phyloP scores from a whole-genome alignment of 2,329 filamentous ascomycete genomes.

The Hypoxylon sp. region DNA sequence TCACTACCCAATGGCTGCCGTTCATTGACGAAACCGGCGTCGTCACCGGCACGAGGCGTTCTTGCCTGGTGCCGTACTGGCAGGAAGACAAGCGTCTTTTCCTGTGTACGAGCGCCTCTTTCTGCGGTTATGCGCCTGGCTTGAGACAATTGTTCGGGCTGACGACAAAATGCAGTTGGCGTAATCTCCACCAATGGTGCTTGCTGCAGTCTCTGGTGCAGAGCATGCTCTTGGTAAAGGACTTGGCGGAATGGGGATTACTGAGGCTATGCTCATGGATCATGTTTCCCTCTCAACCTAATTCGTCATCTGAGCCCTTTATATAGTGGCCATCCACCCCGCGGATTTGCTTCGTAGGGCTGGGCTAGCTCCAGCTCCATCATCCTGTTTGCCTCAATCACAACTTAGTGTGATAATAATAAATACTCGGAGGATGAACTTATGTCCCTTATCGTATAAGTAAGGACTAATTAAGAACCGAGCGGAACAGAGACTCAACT shows the following conservation, averaged over 20 bases:
- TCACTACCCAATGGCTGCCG: constrained; percentile 25
- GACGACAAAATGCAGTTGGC: constrained; percentile 23
- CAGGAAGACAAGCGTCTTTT: constrained; percentile 9
- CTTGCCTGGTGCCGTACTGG: constrained; percentile 16
- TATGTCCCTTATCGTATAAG: constrained; percentile 4
- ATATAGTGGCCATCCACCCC: constrained; percentile 32
- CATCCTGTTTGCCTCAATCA: constrained; percentile 10
- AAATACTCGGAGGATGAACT: constrained; percentile 8
- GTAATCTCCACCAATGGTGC: constrained; percentile 32
- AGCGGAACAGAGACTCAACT: neutral
- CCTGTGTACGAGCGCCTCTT: constrained; percentile 4
- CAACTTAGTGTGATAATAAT: neutral
- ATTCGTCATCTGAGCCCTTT: constrained; percentile 17
- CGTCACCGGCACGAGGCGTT: constrained; percentile 26
- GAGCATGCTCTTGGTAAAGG: constrained; percentile 24
- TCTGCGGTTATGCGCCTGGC: constrained; percentile 6
- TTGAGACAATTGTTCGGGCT: constrained; percentile 25
- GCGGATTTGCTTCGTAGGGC: constrained; percentile 23
- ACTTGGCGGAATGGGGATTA: constrained; percentile 29
- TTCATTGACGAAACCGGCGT: constrained; percentile 25
- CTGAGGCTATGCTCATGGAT: constrained; percentile 37
- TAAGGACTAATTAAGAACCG: constrained; percentile 10
- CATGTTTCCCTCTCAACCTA: constrained; percentile 21
- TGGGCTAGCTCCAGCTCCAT: constrained; percentile 15
- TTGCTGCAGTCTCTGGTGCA: constrained; percentile 8